Evolutionary conservation across 129 eudicot species (phyloP).

Genomic region (Ambrosia trifida): DNA sequence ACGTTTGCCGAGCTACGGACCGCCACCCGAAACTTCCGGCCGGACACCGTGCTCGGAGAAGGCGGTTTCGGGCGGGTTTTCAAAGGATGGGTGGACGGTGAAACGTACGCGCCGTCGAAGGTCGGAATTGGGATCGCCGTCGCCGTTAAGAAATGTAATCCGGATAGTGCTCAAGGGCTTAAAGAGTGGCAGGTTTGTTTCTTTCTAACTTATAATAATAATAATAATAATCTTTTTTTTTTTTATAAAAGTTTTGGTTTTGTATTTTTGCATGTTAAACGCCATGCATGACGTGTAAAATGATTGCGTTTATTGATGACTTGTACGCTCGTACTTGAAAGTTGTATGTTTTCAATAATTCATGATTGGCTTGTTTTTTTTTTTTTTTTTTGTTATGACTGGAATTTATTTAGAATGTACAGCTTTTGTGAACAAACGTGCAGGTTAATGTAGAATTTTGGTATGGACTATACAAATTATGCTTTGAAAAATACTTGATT

Average conservation of each 20-base stretch:
- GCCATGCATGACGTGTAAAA: slow-evolving; percentile 33
- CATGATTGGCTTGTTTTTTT: neutral
- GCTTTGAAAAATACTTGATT: too few species aligned
- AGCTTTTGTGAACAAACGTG: neutral
- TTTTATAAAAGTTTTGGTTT: neutral
- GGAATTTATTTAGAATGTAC: neutral
- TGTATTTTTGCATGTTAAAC: slow-evolving; percentile 7
- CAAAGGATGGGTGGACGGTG: slow-evolving; percentile 76
- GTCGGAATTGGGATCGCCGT: slow-evolving; percentile 70
- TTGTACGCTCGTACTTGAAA: slow-evolving; percentile 3
- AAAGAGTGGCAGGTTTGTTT: slow-evolving; percentile 83
- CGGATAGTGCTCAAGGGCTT: slow-evolving; percentile 86
- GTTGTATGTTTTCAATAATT: slow-evolving; percentile 4
- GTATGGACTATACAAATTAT: too few species aligned
- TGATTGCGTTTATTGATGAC: neutral
- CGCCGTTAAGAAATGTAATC: slow-evolving; percentile 75
- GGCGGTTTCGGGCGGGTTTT: slow-evolving; percentile 88
- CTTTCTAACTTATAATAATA: neutral
- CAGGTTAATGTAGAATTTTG: neutral
- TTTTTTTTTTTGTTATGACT: neutral
- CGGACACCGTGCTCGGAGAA: slow-evolving; percentile 77
- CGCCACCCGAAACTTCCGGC: slow-evolving; percentile 82
- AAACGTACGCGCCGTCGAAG: slow-evolving; percentile 66
- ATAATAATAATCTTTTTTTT: neutral
- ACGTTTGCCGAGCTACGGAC: slow-evolving; percentile 45